Evolutionary conservation across 139 green algal species (phyloP).

Genomic region (Picochlorum sp.): DNA sequence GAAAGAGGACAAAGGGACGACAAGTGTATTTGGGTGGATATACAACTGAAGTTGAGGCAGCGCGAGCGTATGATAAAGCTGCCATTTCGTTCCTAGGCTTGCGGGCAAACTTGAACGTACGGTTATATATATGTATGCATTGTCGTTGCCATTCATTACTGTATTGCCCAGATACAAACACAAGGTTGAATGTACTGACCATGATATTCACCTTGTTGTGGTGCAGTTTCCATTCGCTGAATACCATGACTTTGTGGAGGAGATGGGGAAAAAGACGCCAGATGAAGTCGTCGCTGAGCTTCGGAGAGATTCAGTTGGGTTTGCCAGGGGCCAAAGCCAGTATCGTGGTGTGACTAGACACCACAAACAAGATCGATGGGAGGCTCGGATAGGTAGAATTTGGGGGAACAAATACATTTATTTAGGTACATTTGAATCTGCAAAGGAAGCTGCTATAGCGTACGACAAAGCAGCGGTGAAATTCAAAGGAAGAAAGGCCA

Average conservation of each 20-base stretch:
- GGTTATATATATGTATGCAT: conserved; percentile 25
- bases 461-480: conserved; percentile 63
- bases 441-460: conserved; percentile 49
- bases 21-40: conserved; percentile 73
- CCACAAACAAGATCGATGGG: conserved; percentile 64
- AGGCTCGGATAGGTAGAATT: conserved; percentile 75
- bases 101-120: conserved; percentile 41
- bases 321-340: conserved; percentile 42
- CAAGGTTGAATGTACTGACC: no score
- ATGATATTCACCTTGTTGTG: not conserved
- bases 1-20: conserved; percentile 49
- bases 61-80: conserved; percentile 68
- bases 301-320: conserved; percentile 47
- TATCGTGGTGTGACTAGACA: conserved; percentile 76
- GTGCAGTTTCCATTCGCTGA: conserved; percentile 23
- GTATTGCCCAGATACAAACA: not conserved
- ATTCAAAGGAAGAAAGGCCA: conserved; percentile 42
- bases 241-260: conserved; percentile 43
- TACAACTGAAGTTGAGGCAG: conserved; percentile 57
- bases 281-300: conserved; percentile 63
- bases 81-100: conserved; percentile 57
- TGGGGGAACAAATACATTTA: conserved; percentile 46
- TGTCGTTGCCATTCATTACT: not conserved
- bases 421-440: conserved; percentile 55
- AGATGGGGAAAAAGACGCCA: conserved; percentile 35